phyloP scores from a whole-genome alignment of 1,284 basidiomycete species.

The Takashimella koratensis region DNA sequence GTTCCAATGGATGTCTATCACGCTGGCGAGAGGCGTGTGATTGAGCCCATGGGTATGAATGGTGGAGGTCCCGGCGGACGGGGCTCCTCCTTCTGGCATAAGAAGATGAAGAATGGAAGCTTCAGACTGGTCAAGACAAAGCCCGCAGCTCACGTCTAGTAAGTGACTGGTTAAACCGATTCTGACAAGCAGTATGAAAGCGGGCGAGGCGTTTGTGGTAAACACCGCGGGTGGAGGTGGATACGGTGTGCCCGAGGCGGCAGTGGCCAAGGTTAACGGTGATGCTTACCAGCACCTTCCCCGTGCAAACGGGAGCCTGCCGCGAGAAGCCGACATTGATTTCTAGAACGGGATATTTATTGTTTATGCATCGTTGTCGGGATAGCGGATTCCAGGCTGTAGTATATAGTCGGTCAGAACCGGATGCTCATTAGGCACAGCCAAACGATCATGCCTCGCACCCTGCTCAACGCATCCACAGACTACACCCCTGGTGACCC shows the following conservation, averaged over 20 bases:
- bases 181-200: conserved; percentile 5
- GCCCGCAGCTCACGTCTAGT: no score
- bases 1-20: conserved; percentile 83
- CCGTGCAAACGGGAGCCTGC: conserved; percentile 3
- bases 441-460: no score
- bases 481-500: no score
- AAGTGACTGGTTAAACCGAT: no score
- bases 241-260: conserved; percentile 11
- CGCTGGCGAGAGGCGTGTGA: conserved; percentile 32
- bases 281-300: background rate
- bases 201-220: conserved; percentile 29
- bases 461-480: no score
- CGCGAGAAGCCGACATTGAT: no score
- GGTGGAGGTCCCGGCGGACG: conserved; percentile 26
- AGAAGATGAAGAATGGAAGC: conserved; percentile 63
- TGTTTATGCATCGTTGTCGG: no score
- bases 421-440: no score
- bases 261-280: background rate
- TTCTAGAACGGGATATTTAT: no score
- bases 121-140: conserved; percentile 2
- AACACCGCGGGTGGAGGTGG: conserved; percentile 39
- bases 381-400: no score
- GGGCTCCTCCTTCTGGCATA: conserved; percentile 32
- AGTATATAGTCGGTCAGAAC: no score
- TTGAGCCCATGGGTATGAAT: conserved; percentile 27